phyloP scores from a whole-genome alignment of 371 early-diverging fungal species.

The Mucor irregularis region DNA sequence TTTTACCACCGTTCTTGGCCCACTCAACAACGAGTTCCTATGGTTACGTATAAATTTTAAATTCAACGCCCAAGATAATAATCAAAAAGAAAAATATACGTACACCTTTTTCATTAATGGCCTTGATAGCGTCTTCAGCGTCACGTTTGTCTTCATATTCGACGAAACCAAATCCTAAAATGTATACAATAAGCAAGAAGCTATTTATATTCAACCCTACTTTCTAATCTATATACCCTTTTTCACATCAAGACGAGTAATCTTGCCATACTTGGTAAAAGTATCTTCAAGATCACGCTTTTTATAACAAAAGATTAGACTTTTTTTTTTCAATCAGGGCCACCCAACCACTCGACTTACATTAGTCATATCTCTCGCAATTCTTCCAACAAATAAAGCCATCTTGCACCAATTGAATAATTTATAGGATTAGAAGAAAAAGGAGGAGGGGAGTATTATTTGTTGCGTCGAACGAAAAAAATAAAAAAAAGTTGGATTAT shows the following conservation, averaged over 20 bases:
- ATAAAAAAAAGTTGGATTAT: neutral
- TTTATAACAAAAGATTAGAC: neutral
- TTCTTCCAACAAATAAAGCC: slow-evolving; percentile 47
- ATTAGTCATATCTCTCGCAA: slow-evolving; percentile 36
- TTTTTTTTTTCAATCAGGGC: too few species aligned
- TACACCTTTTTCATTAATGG: slow-evolving; percentile 51
- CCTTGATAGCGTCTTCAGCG: slow-evolving; percentile 73
- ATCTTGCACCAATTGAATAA: slow-evolving; percentile 12
- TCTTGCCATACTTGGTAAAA: slow-evolving; percentile 75
- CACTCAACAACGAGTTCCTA: slow-evolving; percentile 59
- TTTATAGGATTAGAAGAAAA: slow-evolving; percentile 2
- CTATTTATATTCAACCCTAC: neutral
- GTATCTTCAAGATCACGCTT: slow-evolving; percentile 72
- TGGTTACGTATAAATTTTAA: too few species aligned
- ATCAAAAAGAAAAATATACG: neutral
- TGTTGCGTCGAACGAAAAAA: slow-evolving; percentile 1
- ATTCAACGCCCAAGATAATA: too few species aligned
- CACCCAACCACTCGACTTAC: too few species aligned
- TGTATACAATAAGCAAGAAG: slow-evolving; percentile 14
- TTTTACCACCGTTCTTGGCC: slow-evolving; percentile 61
- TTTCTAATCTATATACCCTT: slow-evolving; percentile 50
- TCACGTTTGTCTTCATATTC: slow-evolving; percentile 71
- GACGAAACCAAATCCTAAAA: slow-evolving; percentile 74
- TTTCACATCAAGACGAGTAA: slow-evolving; percentile 72
- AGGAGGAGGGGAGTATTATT: slow-evolving; percentile 1